Evolutionary conservation across 2,329 filamentous ascomycete genomes (phyloP).

Genomic region (Ophiostoma ips): DNA sequence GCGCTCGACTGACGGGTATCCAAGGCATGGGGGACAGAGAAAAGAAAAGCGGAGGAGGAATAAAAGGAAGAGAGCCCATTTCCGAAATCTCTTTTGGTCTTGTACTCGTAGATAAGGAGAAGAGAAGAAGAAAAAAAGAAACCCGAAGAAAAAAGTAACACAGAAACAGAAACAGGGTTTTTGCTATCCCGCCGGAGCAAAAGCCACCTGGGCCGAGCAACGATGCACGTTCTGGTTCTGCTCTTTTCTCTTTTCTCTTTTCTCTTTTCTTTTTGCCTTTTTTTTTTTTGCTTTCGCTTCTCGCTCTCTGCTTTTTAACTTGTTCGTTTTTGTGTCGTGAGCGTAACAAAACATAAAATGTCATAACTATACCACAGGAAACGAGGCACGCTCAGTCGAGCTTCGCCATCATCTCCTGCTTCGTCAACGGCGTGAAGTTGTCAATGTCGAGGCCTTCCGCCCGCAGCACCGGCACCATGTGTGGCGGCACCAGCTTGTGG

Average conservation of each 20-base stretch:
- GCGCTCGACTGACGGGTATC: slow-evolving; percentile 1
- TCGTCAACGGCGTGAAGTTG: slow-evolving; percentile 79
- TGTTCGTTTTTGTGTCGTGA: slow-evolving; percentile 4
- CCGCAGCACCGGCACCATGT: slow-evolving; percentile 61
- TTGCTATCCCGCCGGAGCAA: not conserved
- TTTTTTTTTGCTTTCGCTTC: slow-evolving; percentile 4
- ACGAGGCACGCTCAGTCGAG: slow-evolving; percentile 55
- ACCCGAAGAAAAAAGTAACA: not conserved
- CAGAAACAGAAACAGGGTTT: not conserved
- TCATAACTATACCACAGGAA: not conserved
- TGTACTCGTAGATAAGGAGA: not conserved
- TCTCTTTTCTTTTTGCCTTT: not conserved
- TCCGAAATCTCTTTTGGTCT: not conserved
- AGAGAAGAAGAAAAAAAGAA: not conserved
- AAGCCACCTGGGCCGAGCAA: not conserved
- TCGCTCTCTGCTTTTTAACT: not conserved
- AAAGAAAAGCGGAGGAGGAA: not conserved
- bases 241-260: not conserved
- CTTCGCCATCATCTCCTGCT: slow-evolving; percentile 94
- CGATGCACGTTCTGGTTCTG: not conserved
- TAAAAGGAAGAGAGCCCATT: not conserved
- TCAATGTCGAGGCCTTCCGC: slow-evolving; percentile 80
- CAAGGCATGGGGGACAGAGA: not conserved
- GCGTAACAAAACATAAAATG: slow-evolving; percentile 1
- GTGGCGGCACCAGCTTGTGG: slow-evolving; percentile 69